Evolutionary conservation across 2,329 filamentous ascomycete species (phyloP).

Genomic region (Fonsecaea nubica): DNA sequence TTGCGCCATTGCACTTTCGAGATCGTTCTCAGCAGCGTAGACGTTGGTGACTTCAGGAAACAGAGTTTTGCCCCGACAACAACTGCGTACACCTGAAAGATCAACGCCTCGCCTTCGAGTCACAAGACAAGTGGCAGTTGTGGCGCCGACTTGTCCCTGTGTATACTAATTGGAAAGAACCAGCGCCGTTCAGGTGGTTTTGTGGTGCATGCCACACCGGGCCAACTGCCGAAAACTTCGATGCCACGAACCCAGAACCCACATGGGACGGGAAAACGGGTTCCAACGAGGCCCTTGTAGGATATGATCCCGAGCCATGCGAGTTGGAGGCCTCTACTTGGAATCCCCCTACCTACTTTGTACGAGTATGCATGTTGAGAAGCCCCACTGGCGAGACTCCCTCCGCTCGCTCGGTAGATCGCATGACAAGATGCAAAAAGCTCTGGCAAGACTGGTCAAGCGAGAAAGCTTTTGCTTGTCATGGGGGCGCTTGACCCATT

Average conservation of each 20-base stretch:
- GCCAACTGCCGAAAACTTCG: slow-evolving; percentile 3
- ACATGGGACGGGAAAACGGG: background rate
- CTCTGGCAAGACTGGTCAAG: background rate
- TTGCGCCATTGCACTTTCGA: background rate
- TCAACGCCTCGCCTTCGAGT: background rate
- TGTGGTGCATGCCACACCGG: background rate
- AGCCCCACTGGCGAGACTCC: slow-evolving; percentile 8
- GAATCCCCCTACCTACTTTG: too few relatives aligned
- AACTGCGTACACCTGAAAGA: background rate
- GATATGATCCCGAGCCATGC: background rate
- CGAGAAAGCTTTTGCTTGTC: background rate
- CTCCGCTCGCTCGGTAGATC: slow-evolving; percentile 3
- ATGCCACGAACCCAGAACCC: background rate
- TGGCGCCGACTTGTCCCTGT: background rate
- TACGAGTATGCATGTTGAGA: background rate
- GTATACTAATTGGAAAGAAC: background rate
- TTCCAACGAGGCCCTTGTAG: slow-evolving; percentile 6
- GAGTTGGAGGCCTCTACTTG: background rate
- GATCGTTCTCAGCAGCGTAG: background rate
- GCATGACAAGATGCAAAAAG: background rate
- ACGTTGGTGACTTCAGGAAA: background rate
- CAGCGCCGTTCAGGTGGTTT: background rate
- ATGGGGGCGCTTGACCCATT: background rate
- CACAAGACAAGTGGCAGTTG: background rate
- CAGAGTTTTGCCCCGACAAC: background rate